Evolutionary conservation across 495 filamentous ascomycete genomes (phyloP), one percentile per base, ranked within the genome.

Genomic region (Xylaria venustula): DNA sequence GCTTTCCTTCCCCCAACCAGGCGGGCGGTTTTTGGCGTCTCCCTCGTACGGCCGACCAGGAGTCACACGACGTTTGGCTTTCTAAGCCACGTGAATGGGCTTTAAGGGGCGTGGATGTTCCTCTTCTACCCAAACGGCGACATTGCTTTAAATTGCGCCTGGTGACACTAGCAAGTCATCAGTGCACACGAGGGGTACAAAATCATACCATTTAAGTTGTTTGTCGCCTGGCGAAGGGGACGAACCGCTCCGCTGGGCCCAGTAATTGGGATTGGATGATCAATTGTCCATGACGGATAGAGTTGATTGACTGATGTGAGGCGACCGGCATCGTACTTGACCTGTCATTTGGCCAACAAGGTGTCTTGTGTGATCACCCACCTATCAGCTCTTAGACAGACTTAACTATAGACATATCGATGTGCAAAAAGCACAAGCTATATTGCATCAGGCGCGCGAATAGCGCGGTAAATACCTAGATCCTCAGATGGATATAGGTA

Each of bases 221-320:
- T 26, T 23, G 40, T 9, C 45, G 11, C 40, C 41, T 32, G 40
- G 40, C 53, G 53, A 26, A 6, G 26, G 26, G 8, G 42, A 3
- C 40, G 53, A 55, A 55, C 53, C 53, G 34, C 17, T 45, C 53
- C 45, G 53, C 53, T 26, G 53, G 53, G 40, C 40, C 53, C 26
- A 28, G 26, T 26, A 37, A 22, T 34, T 30, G 40, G 17, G 40
- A 54, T 54, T 44, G 52, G 37, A 42, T 17, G 32, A 34, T 53
- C 37, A 45, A 3, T 55, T 45, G n/a, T 12, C 37, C 14, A 15
- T 15, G 6, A 12, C 37, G 3, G 37, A 40, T 12, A 15, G 37
- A 3, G 14, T 17, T 19, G 19, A 22, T 19, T 45, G 5, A 22
- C 19, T 19, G 42, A 20, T 45, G 42, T 19, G 53, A 44, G 37